Conservation (phyloP, 768 basidiomycete species). For the Tylopilus plumbeoviolaceoides region DNA sequence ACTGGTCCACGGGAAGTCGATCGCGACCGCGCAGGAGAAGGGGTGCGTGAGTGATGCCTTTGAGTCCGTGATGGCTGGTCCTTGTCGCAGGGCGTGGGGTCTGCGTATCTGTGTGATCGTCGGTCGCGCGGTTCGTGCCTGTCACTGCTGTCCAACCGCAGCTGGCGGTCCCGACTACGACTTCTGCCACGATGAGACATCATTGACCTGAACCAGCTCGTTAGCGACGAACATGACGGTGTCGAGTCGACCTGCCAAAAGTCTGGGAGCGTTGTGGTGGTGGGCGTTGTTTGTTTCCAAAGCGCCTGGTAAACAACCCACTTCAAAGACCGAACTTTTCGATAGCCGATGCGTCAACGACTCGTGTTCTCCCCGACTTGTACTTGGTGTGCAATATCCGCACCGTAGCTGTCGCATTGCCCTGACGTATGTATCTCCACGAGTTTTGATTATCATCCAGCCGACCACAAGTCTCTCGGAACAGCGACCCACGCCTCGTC, state of each 20-base stretch:
- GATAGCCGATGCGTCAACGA: conserved; percentile 7
- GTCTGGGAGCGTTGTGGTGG: too few relatives aligned
- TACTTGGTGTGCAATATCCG: conserved; percentile 25
- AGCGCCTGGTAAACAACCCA: conserved; percentile 29
- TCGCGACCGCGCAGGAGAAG: conserved; percentile 22
- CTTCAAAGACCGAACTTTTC: conserved; percentile 11
- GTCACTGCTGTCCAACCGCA: conserved; percentile 13
- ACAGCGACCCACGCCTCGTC: conserved; percentile 4
- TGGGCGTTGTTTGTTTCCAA: conserved; percentile 31
- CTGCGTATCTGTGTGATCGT: conserved; percentile 15
- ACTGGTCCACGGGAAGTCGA: conserved; percentile 22
- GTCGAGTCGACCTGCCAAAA: too few relatives aligned
- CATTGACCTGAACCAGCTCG: too few relatives aligned
- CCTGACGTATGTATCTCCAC: conserved; percentile 9
- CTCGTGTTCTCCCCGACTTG: conserved; percentile 3
- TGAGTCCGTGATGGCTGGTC: conserved; percentile 3
- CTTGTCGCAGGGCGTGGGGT: conserved; percentile 4
- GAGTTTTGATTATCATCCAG: conserved; percentile 18
- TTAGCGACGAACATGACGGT: too few relatives aligned
- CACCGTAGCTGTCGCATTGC: conserved; percentile 22
- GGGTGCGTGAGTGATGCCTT: conserved; percentile 18
- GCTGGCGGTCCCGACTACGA: conserved; percentile 16
- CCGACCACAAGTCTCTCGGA: conserved; percentile 23
- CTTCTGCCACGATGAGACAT: conserved; percentile 27
- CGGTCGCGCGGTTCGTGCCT: conserved; percentile 17